phyloP scores from a whole-genome alignment of 2,329 filamentous ascomycete genomes.

The Fusarium solani-melongenae region DNA sequence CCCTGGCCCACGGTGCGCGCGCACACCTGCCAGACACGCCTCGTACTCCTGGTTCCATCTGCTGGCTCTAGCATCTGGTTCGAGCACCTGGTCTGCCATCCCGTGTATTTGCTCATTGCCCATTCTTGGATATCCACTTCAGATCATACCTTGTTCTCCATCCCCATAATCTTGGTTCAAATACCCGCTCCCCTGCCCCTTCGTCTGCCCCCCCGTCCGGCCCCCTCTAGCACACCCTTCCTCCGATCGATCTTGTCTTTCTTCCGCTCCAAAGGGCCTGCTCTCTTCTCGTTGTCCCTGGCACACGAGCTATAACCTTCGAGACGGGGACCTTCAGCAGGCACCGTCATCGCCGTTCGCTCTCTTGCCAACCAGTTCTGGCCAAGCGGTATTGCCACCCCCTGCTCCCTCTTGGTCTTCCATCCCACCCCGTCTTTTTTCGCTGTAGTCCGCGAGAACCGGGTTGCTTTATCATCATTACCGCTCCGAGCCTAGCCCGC shows the following conservation, averaged over 20 bases:
- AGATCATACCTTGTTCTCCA: conserved; percentile 48
- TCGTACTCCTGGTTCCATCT: conserved; percentile 37
- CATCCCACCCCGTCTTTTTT: conserved; percentile 36
- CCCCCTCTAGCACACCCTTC: conserved; percentile 43
- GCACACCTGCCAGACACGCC: conserved; percentile 43
- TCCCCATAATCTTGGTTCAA: conserved; percentile 50
- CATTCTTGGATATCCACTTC: conserved; percentile 49
- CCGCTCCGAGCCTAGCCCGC: conserved; percentile 59
- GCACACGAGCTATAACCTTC: conserved; percentile 34
- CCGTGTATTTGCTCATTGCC: conserved; percentile 46
- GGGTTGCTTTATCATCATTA: conserved; percentile 53
- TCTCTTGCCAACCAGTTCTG: conserved; percentile 32
- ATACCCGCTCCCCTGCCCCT: conserved; percentile 48
- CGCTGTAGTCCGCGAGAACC: conserved; percentile 45
- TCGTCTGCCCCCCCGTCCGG: conserved; percentile 46
- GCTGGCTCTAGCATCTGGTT: conserved; percentile 37
- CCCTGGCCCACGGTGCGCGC: conserved; percentile 33
- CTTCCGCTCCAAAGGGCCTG: conserved; percentile 39
- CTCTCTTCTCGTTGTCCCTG: conserved; percentile 32
- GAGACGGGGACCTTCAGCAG: conserved; percentile 28
- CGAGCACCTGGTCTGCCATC: conserved; percentile 40
- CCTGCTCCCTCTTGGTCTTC: conserved; percentile 32
- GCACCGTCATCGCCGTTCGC: conserved; percentile 19
- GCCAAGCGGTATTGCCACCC: conserved; percentile 47
- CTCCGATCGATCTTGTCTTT: conserved; percentile 45